Conservation (phyloP, 2,329 filamentous ascomycete species). For the Xylariaceae sp. region DNA sequence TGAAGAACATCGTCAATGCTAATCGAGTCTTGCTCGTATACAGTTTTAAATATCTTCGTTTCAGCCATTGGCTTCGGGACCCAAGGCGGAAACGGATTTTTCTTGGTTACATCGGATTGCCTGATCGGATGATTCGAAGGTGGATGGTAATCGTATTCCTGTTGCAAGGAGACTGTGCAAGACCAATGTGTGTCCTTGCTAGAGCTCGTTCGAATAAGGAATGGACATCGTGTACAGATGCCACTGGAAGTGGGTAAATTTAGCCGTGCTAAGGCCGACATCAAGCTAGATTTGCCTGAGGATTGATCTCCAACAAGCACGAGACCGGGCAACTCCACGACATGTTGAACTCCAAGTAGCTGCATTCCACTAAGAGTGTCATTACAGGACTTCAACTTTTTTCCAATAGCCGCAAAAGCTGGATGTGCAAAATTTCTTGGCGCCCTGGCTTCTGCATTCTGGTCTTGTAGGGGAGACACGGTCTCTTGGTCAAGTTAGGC, state of each 20-base stretch:
- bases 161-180: conserved; percentile 68
- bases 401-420: conserved; percentile 58
- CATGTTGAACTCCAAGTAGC: conserved; percentile 70
- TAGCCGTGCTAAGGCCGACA: conserved; percentile 26
- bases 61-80: conserved; percentile 47
- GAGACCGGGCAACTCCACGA: conserved; percentile 74
- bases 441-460: background rate
- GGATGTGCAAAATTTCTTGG: conserved; percentile 30
- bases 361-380: conserved; percentile 69
- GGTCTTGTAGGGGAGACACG: background rate
- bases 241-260: conserved; percentile 54
- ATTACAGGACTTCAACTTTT: conserved; percentile 65
- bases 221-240: conserved; percentile 74
- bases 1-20: conserved; percentile 69
- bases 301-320: conserved; percentile 83
- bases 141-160: conserved; percentile 61
- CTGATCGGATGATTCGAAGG: conserved; percentile 42
- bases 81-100: conserved; percentile 69
- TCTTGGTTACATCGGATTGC: conserved; percentile 50
- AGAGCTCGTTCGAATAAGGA: conserved; percentile 73
- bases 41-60: conserved; percentile 64
- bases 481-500: conserved; percentile 2
- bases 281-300: conserved; percentile 72
- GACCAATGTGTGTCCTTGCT: conserved; percentile 62
- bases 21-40: conserved; percentile 56